Conservation (phyloP, 2,329 filamentous ascomycete genomes). For the Setomelanomma holmii region DNA sequence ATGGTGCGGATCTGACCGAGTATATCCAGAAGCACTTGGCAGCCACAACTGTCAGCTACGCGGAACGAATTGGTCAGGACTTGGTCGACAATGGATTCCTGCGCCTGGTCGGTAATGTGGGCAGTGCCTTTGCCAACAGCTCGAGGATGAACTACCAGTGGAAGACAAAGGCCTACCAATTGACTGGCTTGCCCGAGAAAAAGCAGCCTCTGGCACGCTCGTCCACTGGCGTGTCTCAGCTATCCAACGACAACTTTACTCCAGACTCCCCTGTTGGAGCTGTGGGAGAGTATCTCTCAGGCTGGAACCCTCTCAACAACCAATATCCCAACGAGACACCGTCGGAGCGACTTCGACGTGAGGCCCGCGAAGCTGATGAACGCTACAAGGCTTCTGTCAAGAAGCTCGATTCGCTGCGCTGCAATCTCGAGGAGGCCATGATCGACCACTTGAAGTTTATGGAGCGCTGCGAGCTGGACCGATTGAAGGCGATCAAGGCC, state of each 20-base stretch:
- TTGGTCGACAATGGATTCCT: constrained; percentile 85
- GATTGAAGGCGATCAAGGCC: constrained; percentile 96
- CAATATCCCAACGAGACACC: constrained; percentile 93
- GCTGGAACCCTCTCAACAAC: constrained; percentile 93
- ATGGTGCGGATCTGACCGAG: constrained; percentile 91
- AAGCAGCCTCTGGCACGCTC: constrained; percentile 76
- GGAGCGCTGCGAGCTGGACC: constrained; percentile 94
- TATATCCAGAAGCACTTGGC: constrained; percentile 91
- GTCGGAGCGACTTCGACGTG: constrained; percentile 81
- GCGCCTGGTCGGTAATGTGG: constrained; percentile 90
- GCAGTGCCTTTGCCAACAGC: constrained; percentile 95
- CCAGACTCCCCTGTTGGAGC: constrained; percentile 83
- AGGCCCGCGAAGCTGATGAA: constrained; percentile 89
- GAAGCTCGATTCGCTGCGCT: constrained; percentile 88
- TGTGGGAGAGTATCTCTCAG: constrained; percentile 86
- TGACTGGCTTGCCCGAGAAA: constrained; percentile 88
- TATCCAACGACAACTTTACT: constrained; percentile 56
- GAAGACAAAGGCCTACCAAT: constrained; percentile 88
- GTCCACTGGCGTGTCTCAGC: constrained; percentile 67
- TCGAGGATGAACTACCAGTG: constrained; percentile 98
- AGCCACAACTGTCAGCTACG: constrained; percentile 83
- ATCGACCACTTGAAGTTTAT: constrained; percentile 92
- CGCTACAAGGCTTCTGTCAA: constrained; percentile 87
- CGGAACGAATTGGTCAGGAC: constrained; percentile 94
- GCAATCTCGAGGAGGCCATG: constrained; percentile 94